Percentiles rank a stretch among this genome's conserved stretches.
phyloP scores from a whole-genome alignment of 169 alveolate species.

The Plasmodium adleri region DNA sequence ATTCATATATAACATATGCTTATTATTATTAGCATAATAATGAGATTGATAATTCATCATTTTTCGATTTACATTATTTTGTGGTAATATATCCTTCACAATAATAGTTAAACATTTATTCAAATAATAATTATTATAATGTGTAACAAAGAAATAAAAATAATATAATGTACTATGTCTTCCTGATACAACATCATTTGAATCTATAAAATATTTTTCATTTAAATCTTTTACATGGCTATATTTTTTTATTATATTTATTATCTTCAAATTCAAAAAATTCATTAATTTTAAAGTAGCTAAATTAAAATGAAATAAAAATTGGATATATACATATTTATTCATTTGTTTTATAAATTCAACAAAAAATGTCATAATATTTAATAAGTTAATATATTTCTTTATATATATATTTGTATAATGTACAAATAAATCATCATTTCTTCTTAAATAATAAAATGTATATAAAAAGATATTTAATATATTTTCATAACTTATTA shows the following conservation, averaged over 20 bases:
- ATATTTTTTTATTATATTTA: constrained; percentile 5
- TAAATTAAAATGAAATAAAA: constrained; percentile 16
- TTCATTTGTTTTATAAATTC: constrained; percentile 24
- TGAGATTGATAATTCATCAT: neutral
- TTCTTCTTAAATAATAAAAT: constrained; percentile 15
- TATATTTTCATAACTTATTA: constrained; percentile 47
- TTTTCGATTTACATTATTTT: neutral
- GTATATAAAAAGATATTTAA: constrained; percentile 37
- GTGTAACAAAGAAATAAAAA: constrained; percentile 56
- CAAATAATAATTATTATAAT: constrained; percentile 50
- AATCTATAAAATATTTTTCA: constrained; percentile 11
- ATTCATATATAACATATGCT: neutral
- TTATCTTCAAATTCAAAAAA: constrained; percentile 3
- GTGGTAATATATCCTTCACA: neutral
- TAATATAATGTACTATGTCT: constrained; percentile 28
- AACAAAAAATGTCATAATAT: constrained; percentile 52
- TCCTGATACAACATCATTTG: constrained; percentile 16
- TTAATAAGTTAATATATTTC: constrained; percentile 29
- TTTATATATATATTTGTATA: constrained; percentile 28
- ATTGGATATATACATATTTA: constrained; percentile 10
- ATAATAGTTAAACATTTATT: constrained; percentile 9
- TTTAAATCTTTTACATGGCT: constrained; percentile 36
- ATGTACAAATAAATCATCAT: constrained; percentile 12
- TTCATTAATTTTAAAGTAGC: constrained; percentile 18
- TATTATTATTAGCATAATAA: neutral